phyloP scores from a whole-genome alignment of 306 rosid genomes.

The Clitoria ternatea region DNA sequence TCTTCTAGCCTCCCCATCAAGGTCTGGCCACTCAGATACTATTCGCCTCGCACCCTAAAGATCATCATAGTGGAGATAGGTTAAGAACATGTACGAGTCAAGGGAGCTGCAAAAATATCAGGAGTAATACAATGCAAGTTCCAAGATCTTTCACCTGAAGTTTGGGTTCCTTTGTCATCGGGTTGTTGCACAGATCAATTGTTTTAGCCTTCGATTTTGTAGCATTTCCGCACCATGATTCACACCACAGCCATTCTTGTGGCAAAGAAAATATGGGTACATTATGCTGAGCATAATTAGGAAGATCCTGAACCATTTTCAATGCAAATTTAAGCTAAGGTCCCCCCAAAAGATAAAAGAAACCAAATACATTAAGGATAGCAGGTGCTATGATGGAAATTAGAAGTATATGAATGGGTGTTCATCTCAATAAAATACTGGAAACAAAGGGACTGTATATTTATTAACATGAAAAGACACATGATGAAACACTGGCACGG shows the following conservation, averaged over 20 bases:
- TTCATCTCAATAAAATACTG: not conserved
- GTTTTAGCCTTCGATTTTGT: slow-evolving; percentile 94
- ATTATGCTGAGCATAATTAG: slow-evolving; percentile 96
- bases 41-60: slow-evolving; percentile 90
- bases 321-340: slow-evolving; percentile 7
- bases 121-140: not conserved
- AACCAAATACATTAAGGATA: not conserved
- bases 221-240: slow-evolving; percentile 99
- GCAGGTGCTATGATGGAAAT: not conserved
- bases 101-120: not conserved
- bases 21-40: slow-evolving; percentile 92
- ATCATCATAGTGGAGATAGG: slow-evolving; percentile 17
- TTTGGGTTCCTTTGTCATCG: slow-evolving; percentile 99
- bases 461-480: not conserved
- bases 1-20: slow-evolving; percentile 79
- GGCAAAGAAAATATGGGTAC: slow-evolving; percentile 96
- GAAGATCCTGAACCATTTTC: slow-evolving; percentile 84
- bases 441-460: not conserved
- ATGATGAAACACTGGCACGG: not conserved
- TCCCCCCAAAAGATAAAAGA: not conserved
- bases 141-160: slow-evolving; percentile 59
- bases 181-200: slow-evolving; percentile 98
- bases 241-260: slow-evolving; percentile 99
- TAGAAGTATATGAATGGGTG: not conserved
- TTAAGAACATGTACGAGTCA: not conserved